Evolutionary conservation across 2,329 filamentous ascomycete species (phyloP), one percentile per base, ranked within the genome.

Genomic region (Aaosphaeria pasadenensis): DNA sequence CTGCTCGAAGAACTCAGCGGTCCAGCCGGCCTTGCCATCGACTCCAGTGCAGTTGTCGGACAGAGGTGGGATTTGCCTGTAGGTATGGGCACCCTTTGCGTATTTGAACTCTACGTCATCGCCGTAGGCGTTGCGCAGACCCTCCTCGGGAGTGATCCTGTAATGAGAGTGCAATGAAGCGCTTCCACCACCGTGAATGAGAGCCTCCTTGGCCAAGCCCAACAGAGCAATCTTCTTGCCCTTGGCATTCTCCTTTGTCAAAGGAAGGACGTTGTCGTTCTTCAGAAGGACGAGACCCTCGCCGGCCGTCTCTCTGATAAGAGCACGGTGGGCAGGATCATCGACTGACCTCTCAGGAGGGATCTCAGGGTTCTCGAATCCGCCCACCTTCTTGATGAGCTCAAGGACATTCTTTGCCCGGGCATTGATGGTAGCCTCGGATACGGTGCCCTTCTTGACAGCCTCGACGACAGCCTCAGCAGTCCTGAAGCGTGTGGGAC

Each of bases 241-340:
- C 42, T 84, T 85, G 2, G 62, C 64, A 42, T 64, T 66, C 11
- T 63, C 47, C 17, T 83, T 81, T 3, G 80, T 76, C 17, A 87
- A 67, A 0, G 88, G 88, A 1, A 91, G 71, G 0, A 86, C 60
- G 11, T 76, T 76, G 2, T 89, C 79, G 48, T 91, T 91, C 72
- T 89, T 90, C 46, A 91, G 71, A 7, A 91, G 74, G 1, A 89
- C 87, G 6, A 89, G 81, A 7, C 82, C 82, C 63, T 89, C 84
- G n/a, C 82, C 79, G 11, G 82, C 86, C 36, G 87, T 78, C 43
- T 78, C 75, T 24, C 87, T 78, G 35, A 90, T 78, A 39, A 89
- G 71, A 49, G 81, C 71, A 48, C 83, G 74, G 13, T 80, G 77
- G 51, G 80, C 78, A 0, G 79, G 74, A 5, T 81, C 86, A 60